Evolutionary conservation across 2,329 filamentous ascomycete species (phyloP).

Genomic region (Aspergillus costaricaensis): DNA sequence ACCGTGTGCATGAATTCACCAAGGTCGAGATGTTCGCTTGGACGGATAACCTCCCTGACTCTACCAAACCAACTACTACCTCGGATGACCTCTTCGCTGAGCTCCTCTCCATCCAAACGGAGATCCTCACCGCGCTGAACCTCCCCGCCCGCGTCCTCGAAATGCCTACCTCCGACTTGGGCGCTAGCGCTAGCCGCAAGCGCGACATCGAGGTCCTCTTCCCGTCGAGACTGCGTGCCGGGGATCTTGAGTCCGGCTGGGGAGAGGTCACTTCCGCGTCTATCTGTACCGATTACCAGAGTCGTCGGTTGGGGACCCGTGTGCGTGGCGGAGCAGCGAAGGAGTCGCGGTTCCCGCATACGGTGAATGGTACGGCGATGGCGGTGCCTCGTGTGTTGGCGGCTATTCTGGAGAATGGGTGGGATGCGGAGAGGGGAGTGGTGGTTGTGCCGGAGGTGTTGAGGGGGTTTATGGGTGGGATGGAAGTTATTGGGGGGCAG

Average conservation of each 20-base stretch:
- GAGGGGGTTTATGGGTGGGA: constrained; percentile 79
- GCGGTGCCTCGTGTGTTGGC: constrained; percentile 88
- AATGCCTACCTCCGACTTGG: constrained; percentile 87
- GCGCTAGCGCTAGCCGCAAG: constrained; percentile 83
- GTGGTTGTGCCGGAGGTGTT: constrained; percentile 79
- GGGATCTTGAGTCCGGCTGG: constrained; percentile 66
- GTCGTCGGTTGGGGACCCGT: constrained; percentile 74
- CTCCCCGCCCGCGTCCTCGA: constrained; percentile 87
- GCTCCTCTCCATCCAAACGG: constrained; percentile 81
- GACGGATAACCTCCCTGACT: constrained; percentile 61
- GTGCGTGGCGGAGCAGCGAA: constrained; percentile 55
- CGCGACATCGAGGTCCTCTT: constrained; percentile 94
- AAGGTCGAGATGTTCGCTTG: constrained; percentile 98
- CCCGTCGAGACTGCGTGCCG: constrained; percentile 64
- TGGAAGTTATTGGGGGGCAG: constrained; percentile 60
- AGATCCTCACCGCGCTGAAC: constrained; percentile 74
- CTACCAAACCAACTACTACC: constrained; percentile 21
- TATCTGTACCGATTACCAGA: constrained; percentile 94
- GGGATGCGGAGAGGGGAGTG: constrained; percentile 68
- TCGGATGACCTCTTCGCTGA: constrained; percentile 69
- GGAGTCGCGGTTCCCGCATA: constrained; percentile 74
- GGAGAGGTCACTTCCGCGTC: constrained; percentile 91
- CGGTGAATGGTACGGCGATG: constrained; percentile 89
- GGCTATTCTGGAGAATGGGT: constrained; percentile 86
- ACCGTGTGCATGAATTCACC: constrained; percentile 96